phyloP scores from a whole-genome alignment of 495 filamentous ascomycete species.

The Acidiella bohemica region DNA sequence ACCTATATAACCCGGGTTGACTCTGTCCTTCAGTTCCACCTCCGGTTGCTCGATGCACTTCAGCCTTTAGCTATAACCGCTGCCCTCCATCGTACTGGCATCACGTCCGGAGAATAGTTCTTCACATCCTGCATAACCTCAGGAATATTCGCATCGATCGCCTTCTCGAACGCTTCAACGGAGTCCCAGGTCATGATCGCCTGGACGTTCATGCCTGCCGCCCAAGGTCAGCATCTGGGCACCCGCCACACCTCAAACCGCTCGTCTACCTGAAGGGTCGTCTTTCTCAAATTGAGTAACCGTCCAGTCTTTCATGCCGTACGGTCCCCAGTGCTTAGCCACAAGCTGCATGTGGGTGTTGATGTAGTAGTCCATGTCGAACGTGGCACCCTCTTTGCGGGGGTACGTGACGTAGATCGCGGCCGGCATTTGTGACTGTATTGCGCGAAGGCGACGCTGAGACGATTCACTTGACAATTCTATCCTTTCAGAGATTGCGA shows the following conservation, averaged over 20 bases:
- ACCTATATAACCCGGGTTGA: no score
- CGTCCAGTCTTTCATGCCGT: conserved; percentile 16
- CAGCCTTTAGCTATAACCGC: conserved; percentile 3
- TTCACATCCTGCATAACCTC: conserved; percentile 19
- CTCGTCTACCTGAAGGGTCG: conserved; percentile 5
- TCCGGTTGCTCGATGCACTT: no score
- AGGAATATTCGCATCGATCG: conserved; percentile 9
- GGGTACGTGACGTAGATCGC: conserved; percentile 19
- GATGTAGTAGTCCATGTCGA: conserved; percentile 24
- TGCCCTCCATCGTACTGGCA: conserved; percentile 10
- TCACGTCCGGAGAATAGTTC: conserved; percentile 16
- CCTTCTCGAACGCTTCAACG: conserved; percentile 14
- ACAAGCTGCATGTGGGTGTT: conserved; percentile 22
- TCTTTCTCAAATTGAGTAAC: conserved; percentile 9
- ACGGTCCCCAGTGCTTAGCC: conserved; percentile 12
- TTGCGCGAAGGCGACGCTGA: no score
- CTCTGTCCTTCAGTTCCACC: no score
- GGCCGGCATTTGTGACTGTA: conserved; percentile 10
- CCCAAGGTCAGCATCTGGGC: neutral
- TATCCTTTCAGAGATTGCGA: no score
- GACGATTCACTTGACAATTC: no score
- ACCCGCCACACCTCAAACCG: neutral
- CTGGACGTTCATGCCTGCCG: conserved; percentile 8
- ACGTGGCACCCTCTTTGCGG: conserved; percentile 13
- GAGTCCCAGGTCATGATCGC: conserved; percentile 19